phyloP scores from a whole-genome alignment of 1,284 basidiomycete species.

The Rhodotorula sp. region DNA sequence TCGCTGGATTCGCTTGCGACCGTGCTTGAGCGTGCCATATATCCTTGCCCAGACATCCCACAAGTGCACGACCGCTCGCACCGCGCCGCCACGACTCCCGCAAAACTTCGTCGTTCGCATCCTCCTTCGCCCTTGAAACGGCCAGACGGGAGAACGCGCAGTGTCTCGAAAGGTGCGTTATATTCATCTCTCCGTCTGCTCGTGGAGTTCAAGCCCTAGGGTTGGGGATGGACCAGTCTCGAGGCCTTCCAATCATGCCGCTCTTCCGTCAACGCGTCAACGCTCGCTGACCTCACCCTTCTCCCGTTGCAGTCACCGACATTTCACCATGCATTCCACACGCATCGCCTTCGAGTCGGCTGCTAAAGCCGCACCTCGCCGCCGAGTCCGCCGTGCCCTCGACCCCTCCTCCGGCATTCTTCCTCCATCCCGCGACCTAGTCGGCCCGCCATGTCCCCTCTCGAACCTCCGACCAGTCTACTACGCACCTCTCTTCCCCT shows the following conservation, averaged over 20 bases:
- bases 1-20: no score
- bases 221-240: no score
- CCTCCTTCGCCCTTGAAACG: neutral
- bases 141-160: neutral
- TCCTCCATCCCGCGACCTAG: constrained; percentile 37
- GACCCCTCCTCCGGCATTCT: neutral
- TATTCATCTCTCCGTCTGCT: no score
- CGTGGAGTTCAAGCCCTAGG: no score
- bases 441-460: constrained; percentile 44
- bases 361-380: constrained; percentile 3
- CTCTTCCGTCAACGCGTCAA: no score
- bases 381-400: constrained; percentile 8
- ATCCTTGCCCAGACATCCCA: neutral
- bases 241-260: no score
- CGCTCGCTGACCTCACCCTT: no score
- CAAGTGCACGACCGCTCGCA: neutral
- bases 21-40: neutral
- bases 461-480: constrained; percentile 45
- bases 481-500: constrained; percentile 42
- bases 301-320: no score
- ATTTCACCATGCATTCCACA: neutral
- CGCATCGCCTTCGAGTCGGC: neutral
- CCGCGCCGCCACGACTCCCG: neutral
- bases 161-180: neutral
- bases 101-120: neutral